Evolutionary conservation across 2,329 filamentous ascomycete genomes (phyloP), one percentile per base, ranked within the genome.

Genomic region (Neurospora crassa): DNA sequence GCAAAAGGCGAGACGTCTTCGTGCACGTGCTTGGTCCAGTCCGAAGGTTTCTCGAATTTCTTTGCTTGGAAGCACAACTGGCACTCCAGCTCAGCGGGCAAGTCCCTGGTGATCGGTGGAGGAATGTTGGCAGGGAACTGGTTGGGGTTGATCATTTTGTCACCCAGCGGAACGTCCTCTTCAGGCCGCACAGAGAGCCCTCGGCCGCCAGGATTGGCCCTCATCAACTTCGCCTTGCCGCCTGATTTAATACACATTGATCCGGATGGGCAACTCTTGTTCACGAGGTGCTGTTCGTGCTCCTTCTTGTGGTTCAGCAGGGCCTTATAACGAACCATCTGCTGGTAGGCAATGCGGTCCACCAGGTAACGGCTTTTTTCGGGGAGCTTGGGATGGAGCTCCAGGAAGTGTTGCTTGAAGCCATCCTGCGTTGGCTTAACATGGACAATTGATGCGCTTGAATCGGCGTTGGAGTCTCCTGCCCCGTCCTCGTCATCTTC

Each of bases 21-120:
- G 76, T 97, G 93, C 0, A 97, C 92, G 78, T 97, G 94, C 79
- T 97, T 97, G 1, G 94, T 97, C 94, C 94, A 97, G 80, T 97
- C 94, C 0, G 94, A 97, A 18, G 94, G 94, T 80, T 97, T 97
- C 76, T 90, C 88, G 76, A 96, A 94, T 76, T 90, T 93, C 84
- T 96, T 97, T 69, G 90, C 87, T 75, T 90, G 89, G 82, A 93
- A 97, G 82, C 94, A 97, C 29, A 97, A 83, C 45, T 92, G 91
- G 76, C 94, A 97, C 82, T 97, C 94, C 73, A 97, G 95, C 77
- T 95, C 90, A 3, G 94, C 93, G 0, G 94, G 94, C 7, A 97
- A 85, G 18, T 88, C 87, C 71, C 84, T 86, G 2, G 93, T 91
- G 1, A 93, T 93, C 6, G 94, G 94, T 80, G 93, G 87, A 7